These are phyloP conservation scores for Cornus kousa DNA, from an alignment of 148 eudicot species.

Conservation along the genomic window DNA sequence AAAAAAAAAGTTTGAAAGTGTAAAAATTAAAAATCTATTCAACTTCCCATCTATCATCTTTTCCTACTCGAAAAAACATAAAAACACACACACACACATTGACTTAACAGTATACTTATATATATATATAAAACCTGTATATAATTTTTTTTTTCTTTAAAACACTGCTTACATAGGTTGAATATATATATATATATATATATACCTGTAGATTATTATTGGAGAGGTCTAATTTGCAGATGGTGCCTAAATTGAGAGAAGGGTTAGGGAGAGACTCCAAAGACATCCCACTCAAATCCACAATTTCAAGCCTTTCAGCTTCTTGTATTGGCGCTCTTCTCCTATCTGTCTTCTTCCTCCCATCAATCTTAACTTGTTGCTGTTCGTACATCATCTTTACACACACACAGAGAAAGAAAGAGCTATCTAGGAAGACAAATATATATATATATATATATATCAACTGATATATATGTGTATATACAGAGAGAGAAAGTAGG, in stretches of 20 bases:
- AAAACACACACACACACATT: too few relatives aligned
- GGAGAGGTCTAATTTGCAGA: conserved; percentile 77
- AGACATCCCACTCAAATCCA: conserved; percentile 65
- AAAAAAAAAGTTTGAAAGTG: too few relatives aligned
- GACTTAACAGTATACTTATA: too few relatives aligned
- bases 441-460: background rate
- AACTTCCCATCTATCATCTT: too few relatives aligned
- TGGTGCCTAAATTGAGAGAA: conserved; percentile 47
- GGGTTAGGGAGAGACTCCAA: conserved; percentile 54
- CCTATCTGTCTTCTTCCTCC: background rate
- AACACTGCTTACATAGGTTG: too few relatives aligned
- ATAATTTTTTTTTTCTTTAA: too few relatives aligned
- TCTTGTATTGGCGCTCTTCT: background rate
- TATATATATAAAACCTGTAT: too few relatives aligned
- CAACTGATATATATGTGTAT: too few relatives aligned
- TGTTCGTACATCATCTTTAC: conserved; percentile 20
- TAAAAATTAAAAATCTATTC: too few relatives aligned
- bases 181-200: too few relatives aligned
- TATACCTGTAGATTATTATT: conserved; percentile 70
- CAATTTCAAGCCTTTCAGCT: conserved; percentile 23
- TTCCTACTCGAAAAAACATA: too few relatives aligned
- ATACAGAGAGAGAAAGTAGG: background rate
- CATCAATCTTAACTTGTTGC: conserved; percentile 11
- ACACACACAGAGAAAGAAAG: background rate
- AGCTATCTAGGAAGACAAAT: too few relatives aligned